A percentile compares a stretch with the other conserved stretches of the same genome.
These are phyloP conservation scores for Chlamydomonas incerta DNA, from an alignment of 139 green algal genomes.

Conservation along the genomic window DNA sequence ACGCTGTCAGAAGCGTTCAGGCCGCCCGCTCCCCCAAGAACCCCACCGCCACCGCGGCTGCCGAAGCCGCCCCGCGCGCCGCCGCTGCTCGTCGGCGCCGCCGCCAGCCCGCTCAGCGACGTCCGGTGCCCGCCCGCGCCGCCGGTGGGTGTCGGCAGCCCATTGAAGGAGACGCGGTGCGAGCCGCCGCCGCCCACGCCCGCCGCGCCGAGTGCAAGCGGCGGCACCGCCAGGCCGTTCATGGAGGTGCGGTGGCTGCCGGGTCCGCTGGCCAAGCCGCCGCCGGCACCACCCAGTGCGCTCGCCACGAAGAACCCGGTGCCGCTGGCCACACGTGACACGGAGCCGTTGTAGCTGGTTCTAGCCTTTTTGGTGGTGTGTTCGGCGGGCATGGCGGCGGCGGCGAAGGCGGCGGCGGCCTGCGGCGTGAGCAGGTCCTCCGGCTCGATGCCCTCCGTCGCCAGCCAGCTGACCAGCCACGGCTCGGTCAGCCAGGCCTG, in stretches of 20 bases:
- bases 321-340: background rate
- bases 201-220: too few relatives aligned
- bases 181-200: too few relatives aligned
- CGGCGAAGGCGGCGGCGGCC: background rate
- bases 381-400: background rate
- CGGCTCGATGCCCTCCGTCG: conserved; percentile 7
- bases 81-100: too few relatives aligned
- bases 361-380: conserved; percentile 9
- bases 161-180: background rate
- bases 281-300: too few relatives aligned
- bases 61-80: background rate
- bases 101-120: background rate
- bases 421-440: conserved; percentile 13
- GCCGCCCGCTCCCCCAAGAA: background rate
- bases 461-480: conserved; percentile 31
- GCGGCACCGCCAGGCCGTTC: background rate
- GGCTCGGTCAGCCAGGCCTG: conserved; percentile 64
- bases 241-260: background rate
- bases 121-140: background rate
- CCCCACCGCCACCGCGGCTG: background rate
- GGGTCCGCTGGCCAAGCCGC: too few relatives aligned
- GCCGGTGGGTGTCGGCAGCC: background rate
- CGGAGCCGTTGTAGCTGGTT: conserved; percentile 32
- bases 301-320: background rate
- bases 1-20: background rate